Evolutionary conservation across 2,329 filamentous ascomycete genomes (phyloP).

Genomic region (Septoria linicola): DNA sequence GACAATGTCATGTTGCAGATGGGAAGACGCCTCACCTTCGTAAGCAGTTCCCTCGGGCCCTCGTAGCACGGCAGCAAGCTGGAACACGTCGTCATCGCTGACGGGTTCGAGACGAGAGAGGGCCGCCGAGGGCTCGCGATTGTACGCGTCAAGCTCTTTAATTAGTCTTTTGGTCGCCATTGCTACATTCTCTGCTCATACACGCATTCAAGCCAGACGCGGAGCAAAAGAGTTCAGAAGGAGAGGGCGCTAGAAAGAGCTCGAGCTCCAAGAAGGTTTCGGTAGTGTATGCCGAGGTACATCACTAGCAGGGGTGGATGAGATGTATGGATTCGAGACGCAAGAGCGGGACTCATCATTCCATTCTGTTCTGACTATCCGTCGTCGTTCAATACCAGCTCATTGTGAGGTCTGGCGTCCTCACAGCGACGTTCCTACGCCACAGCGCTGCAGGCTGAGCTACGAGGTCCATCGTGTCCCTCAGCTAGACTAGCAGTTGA

Average conservation of each 20-base stretch:
- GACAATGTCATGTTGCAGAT: too few species aligned
- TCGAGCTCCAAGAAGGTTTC: neutral
- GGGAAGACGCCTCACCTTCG: too few species aligned
- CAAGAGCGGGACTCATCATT: too few species aligned
- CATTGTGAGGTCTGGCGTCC: too few species aligned
- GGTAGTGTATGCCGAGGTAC: neutral
- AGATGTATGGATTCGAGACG: too few species aligned
- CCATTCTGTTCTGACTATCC: too few species aligned
- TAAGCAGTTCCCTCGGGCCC: constrained; percentile 60
- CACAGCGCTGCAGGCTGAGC: too few species aligned
- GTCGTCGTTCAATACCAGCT: too few species aligned
- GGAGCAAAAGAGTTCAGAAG: constrained; percentile 8
- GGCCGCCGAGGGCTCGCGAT: constrained; percentile 56
- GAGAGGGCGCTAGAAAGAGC: neutral
- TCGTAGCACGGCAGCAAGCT: constrained; percentile 61
- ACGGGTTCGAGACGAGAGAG: constrained; percentile 58
- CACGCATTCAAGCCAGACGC: neutral
- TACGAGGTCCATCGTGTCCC: too few species aligned
- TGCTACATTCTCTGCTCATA: neutral
- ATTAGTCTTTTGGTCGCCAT: constrained; percentile 58
- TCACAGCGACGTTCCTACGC: too few species aligned
- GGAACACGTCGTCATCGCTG: constrained; percentile 57
- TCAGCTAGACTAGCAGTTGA: constrained; percentile 1
- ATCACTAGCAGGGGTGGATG: too few species aligned
- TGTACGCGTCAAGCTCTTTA: constrained; percentile 60